These are phyloP conservation scores for Trypethelium eluteriae DNA, from an alignment of 495 filamentous ascomycete species.

Conservation along the genomic window DNA sequence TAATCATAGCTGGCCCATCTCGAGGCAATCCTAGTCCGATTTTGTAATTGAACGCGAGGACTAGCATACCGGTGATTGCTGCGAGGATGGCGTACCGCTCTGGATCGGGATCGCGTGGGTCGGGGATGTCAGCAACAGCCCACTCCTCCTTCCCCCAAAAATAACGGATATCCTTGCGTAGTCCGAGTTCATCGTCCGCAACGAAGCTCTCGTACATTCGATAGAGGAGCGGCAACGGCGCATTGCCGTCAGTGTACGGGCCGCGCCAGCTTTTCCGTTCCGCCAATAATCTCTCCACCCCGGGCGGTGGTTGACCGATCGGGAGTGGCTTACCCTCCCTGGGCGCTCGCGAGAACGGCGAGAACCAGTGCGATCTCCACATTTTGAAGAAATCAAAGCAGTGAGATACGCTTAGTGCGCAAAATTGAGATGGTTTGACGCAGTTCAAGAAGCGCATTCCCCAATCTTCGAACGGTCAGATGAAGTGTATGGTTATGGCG, in stretches of 20 bases:
- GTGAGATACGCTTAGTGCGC: background rate
- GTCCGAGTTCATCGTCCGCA: background rate
- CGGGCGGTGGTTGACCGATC: background rate
- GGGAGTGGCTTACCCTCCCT: background rate
- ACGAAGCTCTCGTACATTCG: constrained; percentile 10
- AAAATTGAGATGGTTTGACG: background rate
- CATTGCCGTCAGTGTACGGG: background rate
- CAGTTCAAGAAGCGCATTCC: background rate
- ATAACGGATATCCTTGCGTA: background rate
- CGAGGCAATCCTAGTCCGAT: background rate
- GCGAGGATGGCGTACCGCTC: constrained; percentile 1
- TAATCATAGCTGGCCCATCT: background rate
- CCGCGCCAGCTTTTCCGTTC: background rate
- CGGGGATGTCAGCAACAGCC: background rate
- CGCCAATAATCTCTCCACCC: background rate
- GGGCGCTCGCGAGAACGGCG: background rate
- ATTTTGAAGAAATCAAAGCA: background rate
- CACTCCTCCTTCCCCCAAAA: background rate
- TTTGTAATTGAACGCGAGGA: background rate
- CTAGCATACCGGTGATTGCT: background rate
- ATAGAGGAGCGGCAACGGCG: background rate
- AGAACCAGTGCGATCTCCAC: background rate
- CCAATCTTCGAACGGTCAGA: background rate
- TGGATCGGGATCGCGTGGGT: constrained; percentile 8
- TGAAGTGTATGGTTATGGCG: background rate